Evolutionary conservation across 1,284 basidiomycete species (phyloP).

Genomic region (Puccinia novopanici): DNA sequence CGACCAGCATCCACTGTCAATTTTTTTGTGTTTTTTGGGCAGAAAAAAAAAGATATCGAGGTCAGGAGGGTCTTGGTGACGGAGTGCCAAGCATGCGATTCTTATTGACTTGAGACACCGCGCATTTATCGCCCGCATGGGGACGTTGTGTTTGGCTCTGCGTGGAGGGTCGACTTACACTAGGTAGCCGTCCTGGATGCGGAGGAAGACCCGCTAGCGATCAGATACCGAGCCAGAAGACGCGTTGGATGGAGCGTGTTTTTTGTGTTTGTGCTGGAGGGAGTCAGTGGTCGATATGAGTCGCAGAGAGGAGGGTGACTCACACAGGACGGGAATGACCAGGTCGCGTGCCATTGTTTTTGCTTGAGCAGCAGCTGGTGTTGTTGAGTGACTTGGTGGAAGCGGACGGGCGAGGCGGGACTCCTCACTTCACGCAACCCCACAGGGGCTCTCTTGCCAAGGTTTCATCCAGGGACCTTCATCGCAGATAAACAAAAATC

Average conservation of each 20-base stretch:
- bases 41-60: background rate
- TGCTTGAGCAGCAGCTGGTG: too few species aligned
- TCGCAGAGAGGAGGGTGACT: background rate
- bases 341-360: background rate
- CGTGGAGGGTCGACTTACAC: conserved; percentile 1
- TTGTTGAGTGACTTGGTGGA: too few species aligned
- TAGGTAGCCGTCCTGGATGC: conserved; percentile 33
- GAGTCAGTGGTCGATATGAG: background rate
- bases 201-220: conserved; percentile 38
- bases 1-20: background rate
- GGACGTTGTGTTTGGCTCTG: background rate
- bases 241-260: too few species aligned
- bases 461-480: too few species aligned
- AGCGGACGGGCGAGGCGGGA: too few species aligned
- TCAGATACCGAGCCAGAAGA: background rate
- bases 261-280: background rate
- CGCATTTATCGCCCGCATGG: too few species aligned
- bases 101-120: too few species aligned
- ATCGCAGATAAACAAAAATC: too few species aligned
- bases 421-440: too few species aligned
- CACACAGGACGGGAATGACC: background rate
- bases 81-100: too few species aligned
- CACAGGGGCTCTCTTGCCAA: too few species aligned
- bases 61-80: background rate
- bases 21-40: too few species aligned